Evolutionary conservation across 1,139 yeast genomes (phyloP).

Genomic region (Hemisphaericaspora lyxosophila): DNA sequence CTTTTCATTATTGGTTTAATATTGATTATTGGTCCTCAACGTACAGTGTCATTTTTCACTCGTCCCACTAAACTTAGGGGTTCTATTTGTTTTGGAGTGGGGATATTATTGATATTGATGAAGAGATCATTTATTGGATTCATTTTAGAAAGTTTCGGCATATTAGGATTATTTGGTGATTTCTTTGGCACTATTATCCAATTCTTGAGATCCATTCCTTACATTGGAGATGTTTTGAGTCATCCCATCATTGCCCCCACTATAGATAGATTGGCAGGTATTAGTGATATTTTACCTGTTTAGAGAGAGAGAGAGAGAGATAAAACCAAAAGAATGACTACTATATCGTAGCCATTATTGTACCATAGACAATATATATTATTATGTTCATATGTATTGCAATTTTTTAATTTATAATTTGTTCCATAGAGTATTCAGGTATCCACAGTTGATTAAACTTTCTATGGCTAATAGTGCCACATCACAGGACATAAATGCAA

Average conservation of each 20-base stretch:
- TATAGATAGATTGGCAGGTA: conserved; percentile 47
- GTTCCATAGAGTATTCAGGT: conserved; percentile 3
- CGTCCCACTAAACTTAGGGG: conserved; percentile 88
- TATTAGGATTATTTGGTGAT: conserved; percentile 86
- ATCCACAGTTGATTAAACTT: conserved; percentile 5
- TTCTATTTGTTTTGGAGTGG: conserved; percentile 71
- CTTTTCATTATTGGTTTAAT: conserved; percentile 80
- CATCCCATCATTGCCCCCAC: conserved; percentile 83
- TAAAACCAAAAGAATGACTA: no score
- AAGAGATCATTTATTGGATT: conserved; percentile 86
- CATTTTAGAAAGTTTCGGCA: conserved; percentile 80
- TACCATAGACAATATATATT: conserved; percentile 2
- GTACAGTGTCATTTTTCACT: conserved; percentile 80
- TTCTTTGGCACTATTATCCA: conserved; percentile 89
- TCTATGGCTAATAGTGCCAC: conserved; percentile 13
- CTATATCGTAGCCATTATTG: no score
- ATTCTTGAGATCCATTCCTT: conserved; percentile 82
- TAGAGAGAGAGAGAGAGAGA: conserved; percentile 3
- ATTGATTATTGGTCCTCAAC: conserved; percentile 83
- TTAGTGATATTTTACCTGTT: conserved; percentile 39
- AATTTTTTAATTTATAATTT: conserved; percentile 4
- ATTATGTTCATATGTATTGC: neutral
- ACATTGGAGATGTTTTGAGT: conserved; percentile 82
- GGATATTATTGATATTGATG: conserved; percentile 71
- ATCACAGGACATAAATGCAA: conserved; percentile 17